Base-by-base conservation (phyloP, 805 yeast species). In the Wickerhamiella azyma region DNA sequence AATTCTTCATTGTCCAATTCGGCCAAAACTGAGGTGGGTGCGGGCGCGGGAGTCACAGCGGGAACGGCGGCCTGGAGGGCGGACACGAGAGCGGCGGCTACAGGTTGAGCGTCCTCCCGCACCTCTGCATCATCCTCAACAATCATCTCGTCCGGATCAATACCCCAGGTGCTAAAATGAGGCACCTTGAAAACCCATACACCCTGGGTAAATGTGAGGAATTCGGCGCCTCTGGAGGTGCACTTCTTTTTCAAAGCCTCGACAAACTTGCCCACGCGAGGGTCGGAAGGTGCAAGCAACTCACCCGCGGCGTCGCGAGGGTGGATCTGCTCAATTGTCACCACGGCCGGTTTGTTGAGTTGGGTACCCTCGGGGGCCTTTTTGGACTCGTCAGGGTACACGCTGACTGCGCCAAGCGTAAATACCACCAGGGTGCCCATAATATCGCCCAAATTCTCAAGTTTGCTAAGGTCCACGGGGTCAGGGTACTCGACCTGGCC, bases 91-190 rank as follows among this genome's bases (percentile, higher is more conserved):
- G n/a, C n/a, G n/a, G n/a, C n/a, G n/a, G n/a, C n/a, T n/a, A n/a
- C n/a, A n/a, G n/a, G n/a, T n/a, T n/a, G n/a, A n/a, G n/a, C n/a
- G n/a, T n/a, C n/a, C n/a, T n/a, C n/a, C n/a, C n/a, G n/a, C n/a
- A 21, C 24, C 24, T 21, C 24, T 16, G 2, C 59, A 26, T 51
- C 55, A 11, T 56, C 58, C 13, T 53, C 55, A 9, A 55, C 48
- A 9, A 52, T 45, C 59, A 55, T 53, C 13, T 55, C 55, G 7
- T 54, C 53, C n/a, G 45, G 50, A n/a, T 54, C 47, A 33, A 92
- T 64, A 6, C 97, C 97, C 96, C 96, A 92, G 5, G 83, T 75
- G 66, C 95, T 85, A 57, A 92, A 92, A 66, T 92, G 98, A 53
- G 81, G 77, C 8, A 88, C 96, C 54, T 70, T 74, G 63, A 85